phyloP scores from a whole-genome alignment of 1,284 basidiomycete genomes.

The Cutaneotrichosporon sp. region DNA sequence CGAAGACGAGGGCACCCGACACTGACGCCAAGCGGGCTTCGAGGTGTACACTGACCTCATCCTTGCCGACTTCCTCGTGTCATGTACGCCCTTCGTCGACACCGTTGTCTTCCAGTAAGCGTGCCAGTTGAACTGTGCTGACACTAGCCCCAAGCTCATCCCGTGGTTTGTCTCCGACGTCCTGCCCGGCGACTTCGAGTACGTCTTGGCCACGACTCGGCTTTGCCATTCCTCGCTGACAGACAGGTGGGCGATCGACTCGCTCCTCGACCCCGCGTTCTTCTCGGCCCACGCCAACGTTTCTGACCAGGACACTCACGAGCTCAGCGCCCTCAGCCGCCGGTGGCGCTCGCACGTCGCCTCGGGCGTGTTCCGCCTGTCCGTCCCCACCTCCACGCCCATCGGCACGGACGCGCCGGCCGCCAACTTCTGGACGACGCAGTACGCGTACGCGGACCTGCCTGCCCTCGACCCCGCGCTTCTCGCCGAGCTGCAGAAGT shows the following conservation, averaged over 20 bases:
- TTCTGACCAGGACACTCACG: slow-evolving; percentile 32
- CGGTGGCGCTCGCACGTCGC: slow-evolving; percentile 75
- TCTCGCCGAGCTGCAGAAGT: slow-evolving; percentile 63
- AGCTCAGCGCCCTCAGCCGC: slow-evolving; percentile 63
- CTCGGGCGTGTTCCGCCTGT: slow-evolving; percentile 69
- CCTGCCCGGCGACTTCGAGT: slow-evolving; percentile 72
- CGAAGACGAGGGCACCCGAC: no score
- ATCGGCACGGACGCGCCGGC: slow-evolving; percentile 59
- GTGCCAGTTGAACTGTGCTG: background rate
- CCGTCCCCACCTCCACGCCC: slow-evolving; percentile 66
- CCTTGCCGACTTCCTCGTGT: slow-evolving; percentile 90
- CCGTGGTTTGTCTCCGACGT: slow-evolving; percentile 91
- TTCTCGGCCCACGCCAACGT: slow-evolving; percentile 61
- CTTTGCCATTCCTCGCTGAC: no score
- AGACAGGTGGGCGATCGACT: slow-evolving; percentile 55
- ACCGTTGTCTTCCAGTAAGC: slow-evolving; percentile 86
- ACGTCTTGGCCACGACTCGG: slow-evolving; percentile 31
- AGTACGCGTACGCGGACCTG: slow-evolving; percentile 81
- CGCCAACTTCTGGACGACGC: slow-evolving; percentile 80
- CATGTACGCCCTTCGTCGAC: slow-evolving; percentile 76
- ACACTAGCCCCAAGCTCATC: slow-evolving; percentile 73
- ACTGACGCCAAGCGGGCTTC: slow-evolving; percentile 68
- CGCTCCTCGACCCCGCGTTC: slow-evolving; percentile 59
- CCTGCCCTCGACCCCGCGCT: slow-evolving; percentile 63
- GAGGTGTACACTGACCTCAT: slow-evolving; percentile 95